Evolutionary conservation across 495 filamentous ascomycete species (phyloP), one percentile per base, ranked within the genome.

Genomic region (Neurospora tetrasperma): DNA sequence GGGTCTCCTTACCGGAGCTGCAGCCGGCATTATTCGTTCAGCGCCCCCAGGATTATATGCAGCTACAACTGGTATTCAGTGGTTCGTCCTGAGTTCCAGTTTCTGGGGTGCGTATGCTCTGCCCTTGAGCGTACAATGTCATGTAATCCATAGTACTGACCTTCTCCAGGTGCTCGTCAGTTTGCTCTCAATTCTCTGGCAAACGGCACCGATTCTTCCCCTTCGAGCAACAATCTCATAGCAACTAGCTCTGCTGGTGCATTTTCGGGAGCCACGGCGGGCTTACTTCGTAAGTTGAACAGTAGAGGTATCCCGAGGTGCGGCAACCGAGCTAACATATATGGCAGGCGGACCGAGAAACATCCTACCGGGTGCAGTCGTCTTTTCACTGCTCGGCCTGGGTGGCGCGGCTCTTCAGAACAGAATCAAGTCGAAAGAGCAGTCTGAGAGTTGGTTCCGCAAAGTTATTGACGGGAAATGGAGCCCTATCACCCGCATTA

Each of bases 401-500:
- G 77, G 78, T 38, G 82, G 83, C 14, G 83, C 85, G 72, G 70
- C 71, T 11, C 10, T 80, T 68, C 71, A 40, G 43, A 81, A 81
- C 44, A 70, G 71, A 62, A 62, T 59, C 35, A 59, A 11, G 23
- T 72, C 62, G 5, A 71, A n/a, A 66, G 70, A n/a, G 31, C 18
- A 40, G 18, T 20, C 43, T 23, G 31, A 69, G 35, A 68, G 27
- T 14, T 35, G 20, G 27, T 35, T 35, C n/a, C 70, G 11, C 18
- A 71, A 69, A 70, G 35, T 84, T 78, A 73, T 87, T 71, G 81
- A 81, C 66, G 92, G 90, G 12, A 92, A 89, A 83, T 97, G 91
- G 90, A 94, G 91, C 77, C 96, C 95, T 3, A 80, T 98, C 72
- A 93, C 87, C 70, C 84, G 84, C 14, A 80, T 99, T 27, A 90